A percentile compares a stretch with the other conserved stretches of the same genome.
phyloP scores from a whole-genome alignment of 495 filamentous ascomycete genomes.

The Trichoderma erinaceum region DNA sequence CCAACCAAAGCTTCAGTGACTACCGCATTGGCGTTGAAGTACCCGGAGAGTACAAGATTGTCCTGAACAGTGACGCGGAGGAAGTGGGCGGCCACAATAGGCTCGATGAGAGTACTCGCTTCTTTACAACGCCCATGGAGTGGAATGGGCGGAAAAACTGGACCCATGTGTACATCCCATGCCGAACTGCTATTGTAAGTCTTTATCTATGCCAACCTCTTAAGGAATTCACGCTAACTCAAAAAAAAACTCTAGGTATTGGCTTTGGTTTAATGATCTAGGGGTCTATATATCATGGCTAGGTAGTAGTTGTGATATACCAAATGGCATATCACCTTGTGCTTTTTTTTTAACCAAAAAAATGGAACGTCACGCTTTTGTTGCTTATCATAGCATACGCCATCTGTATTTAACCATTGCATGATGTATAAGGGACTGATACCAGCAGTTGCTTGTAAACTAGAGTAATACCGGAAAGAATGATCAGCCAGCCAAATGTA shows the following conservation, averaged over 20 bases:
- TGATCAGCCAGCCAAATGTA: too few species aligned
- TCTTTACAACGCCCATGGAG: slow-evolving; percentile 80
- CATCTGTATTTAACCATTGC: too few species aligned
- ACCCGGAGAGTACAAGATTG: slow-evolving; percentile 78
- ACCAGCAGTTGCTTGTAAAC: too few species aligned
- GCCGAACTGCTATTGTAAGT: slow-evolving; percentile 78
- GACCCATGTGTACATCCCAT: slow-evolving; percentile 85
- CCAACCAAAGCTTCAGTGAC: slow-evolving; percentile 79
- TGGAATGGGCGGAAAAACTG: slow-evolving; percentile 91
- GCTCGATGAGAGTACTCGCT: slow-evolving; percentile 69
- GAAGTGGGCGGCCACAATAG: slow-evolving; percentile 75
- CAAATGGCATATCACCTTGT: too few species aligned
- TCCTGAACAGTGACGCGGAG: slow-evolving; percentile 73
- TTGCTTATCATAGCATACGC: too few species aligned
- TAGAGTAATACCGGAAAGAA: too few species aligned
- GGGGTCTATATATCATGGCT: too few species aligned
- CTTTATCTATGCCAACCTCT: neutral
- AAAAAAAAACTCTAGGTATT: neutral
- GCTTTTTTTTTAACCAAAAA: too few species aligned
- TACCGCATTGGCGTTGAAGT: slow-evolving; percentile 85
- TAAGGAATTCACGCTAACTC: slow-evolving; percentile 3
- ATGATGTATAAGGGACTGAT: too few species aligned
- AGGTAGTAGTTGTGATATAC: too few species aligned
- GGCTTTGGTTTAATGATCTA: neutral
- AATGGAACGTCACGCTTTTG: too few species aligned